Evolutionary conservation across 2,329 filamentous ascomycete genomes (phyloP), one percentile per base, ranked within the genome.

Genomic region (Aspergillus tanneri): DNA sequence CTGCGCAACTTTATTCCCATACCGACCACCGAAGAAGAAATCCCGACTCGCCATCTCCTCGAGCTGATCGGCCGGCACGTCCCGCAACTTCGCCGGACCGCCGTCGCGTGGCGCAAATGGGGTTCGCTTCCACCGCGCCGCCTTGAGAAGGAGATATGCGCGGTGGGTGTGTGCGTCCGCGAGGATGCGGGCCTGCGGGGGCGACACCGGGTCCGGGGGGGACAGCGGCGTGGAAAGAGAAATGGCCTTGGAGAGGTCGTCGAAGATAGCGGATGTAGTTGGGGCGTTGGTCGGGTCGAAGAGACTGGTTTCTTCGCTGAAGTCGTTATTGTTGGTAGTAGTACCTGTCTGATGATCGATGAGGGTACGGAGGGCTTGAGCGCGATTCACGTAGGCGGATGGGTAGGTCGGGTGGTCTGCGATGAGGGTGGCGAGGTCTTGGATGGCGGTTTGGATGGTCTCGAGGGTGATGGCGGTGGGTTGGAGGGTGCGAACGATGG

Each of bases 11-110:
- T 77, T 73, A 62, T 82, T 82, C 1, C 81, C 81, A 63, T 77
- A 82, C 34, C 74, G 58, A 1, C 77, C 78, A 2, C 78, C 81
- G 18, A 73, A 63, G 25, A 74, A 76, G 60, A 84, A 82, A 52
- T 81, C 75, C 24, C 67, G 67, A 54, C 77, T 81, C 3, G 79
- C 80, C 59, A 77, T 68, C 57, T 82, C 80, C 57, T 83, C 80
- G 8, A 82, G 52, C 35, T 71, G 62, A 27, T 72, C 67, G 10
- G 67, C 62, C 0, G 55, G 61, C 40, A 73, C 42, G 0, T 61
- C 63, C 9, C 61, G 60, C 28, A 72, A 51, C 14, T 64, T 63
- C 12, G 62, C 62, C 2, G 69, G 68, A 0, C 61, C 53, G 5
- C 11, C 41, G 5, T 18, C 19, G 16, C 35, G 21, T 11, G 36